A percentile compares a stretch with the other conserved stretches of the same genome.
Conservation (phyloP, 257 asterid genomes). For the Prunella vulgaris region DNA sequence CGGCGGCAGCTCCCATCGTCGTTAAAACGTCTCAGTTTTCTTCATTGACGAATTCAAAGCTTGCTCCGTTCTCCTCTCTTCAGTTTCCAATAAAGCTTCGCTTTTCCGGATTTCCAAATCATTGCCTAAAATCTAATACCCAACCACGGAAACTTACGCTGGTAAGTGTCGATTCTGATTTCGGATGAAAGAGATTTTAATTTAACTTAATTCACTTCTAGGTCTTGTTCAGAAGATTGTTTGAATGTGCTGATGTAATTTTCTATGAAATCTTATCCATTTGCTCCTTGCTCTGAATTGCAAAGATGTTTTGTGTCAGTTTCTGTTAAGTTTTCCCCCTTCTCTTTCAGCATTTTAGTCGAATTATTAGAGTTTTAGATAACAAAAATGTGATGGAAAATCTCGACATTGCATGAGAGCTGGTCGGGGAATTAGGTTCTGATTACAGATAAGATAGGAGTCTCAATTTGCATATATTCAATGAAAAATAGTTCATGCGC, state of each 20-base stretch:
- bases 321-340: neutral
- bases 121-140: conserved; percentile 22
- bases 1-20: conserved; percentile 33
- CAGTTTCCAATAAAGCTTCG: conserved; percentile 50
- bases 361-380: neutral
- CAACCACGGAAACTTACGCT: conserved; percentile 38
- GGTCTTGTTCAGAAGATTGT: neutral
- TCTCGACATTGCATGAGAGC: conserved; percentile 2
- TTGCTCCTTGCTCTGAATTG: neutral
- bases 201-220: neutral
- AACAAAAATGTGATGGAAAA: neutral
- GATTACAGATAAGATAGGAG: neutral
- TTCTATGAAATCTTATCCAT: neutral
- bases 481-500: conserved; percentile 4
- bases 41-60: conserved; percentile 27
- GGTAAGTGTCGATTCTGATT: conserved; percentile 31
- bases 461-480: neutral
- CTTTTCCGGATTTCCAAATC: conserved; percentile 32
- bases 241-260: conserved; percentile 2
- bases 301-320: neutral
- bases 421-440: conserved; percentile 11
- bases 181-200: neutral
- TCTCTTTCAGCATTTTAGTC: neutral
- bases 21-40: conserved; percentile 28
- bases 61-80: conserved; percentile 46